Conservation (phyloP, 352 stramenopile genomes). For the Phytophthora pisi region DNA sequence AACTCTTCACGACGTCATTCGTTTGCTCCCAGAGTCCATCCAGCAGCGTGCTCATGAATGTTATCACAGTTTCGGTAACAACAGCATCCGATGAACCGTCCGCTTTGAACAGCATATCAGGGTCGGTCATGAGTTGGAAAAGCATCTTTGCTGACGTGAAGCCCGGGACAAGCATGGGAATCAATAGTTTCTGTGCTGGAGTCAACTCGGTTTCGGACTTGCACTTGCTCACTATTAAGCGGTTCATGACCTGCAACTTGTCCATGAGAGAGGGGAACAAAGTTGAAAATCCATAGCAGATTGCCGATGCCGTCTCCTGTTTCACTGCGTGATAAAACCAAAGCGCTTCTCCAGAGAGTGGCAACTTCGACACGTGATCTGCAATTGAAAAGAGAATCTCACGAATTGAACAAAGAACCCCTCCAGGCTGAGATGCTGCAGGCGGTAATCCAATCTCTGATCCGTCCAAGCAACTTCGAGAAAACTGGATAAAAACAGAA, state of each 20-base stretch:
- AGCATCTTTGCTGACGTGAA: constrained; percentile 87
- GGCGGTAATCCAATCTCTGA: constrained; percentile 57
- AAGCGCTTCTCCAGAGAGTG: constrained; percentile 41
- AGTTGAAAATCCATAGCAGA: constrained; percentile 82
- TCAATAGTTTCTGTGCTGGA: constrained; percentile 62
- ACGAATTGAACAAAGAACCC: constrained; percentile 59
- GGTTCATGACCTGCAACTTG: constrained; percentile 81
- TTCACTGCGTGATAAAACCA: constrained; percentile 86
- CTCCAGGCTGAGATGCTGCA: constrained; percentile 41
- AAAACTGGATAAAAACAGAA: constrained; percentile 49
- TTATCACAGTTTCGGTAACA: constrained; percentile 35
- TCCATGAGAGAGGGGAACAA: constrained; percentile 85
- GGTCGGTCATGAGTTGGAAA: constrained; percentile 80
- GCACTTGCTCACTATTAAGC: constrained; percentile 56
- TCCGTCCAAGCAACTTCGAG: constrained; percentile 67
- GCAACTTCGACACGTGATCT: constrained; percentile 45
- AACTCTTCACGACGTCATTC: constrained; percentile 22
- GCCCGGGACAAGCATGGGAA: constrained; percentile 84
- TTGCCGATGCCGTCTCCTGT: constrained; percentile 75
- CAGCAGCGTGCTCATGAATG: constrained; percentile 70
- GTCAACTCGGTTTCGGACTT: constrained; percentile 29
- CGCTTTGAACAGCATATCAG: constrained; percentile 29
- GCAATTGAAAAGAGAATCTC: constrained; percentile 76
- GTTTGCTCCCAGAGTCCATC: constrained; percentile 51
- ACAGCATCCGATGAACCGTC: constrained; percentile 16